These are phyloP conservation scores for Cardamine occulta DNA, from an alignment of 345 rosid genomes.

Conservation along the genomic window DNA sequence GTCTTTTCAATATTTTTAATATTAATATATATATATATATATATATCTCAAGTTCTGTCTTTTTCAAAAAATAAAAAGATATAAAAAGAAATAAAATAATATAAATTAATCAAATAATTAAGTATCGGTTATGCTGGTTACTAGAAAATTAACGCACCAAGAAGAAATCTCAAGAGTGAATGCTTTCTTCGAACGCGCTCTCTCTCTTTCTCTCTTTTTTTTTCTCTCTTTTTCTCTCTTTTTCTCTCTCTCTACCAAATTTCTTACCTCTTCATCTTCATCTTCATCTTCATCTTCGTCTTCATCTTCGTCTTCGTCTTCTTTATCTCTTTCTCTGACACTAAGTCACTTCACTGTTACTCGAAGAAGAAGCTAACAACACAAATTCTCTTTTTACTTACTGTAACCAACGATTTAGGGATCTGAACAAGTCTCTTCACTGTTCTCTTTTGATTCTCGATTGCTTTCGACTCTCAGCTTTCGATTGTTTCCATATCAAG, in stretches of 20 bases:
- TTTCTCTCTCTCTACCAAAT: constrained; percentile 35
- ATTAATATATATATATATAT: too few species aligned
- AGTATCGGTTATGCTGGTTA: constrained; percentile 28
- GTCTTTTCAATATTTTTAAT: constrained; percentile 12
- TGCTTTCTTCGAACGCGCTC: constrained; percentile 52
- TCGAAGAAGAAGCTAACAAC: constrained; percentile 33
- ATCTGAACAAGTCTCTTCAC: constrained; percentile 37
- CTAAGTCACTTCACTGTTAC: constrained; percentile 39
- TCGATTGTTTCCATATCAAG: constrained; percentile 35
- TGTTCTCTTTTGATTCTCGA: constrained; percentile 36
- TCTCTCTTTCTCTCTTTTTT: not conserved
- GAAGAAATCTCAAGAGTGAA: constrained; percentile 44
- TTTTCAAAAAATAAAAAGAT: not conserved
- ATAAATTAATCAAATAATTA: constrained; percentile 18
- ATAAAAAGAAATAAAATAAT: not conserved
- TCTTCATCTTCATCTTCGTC: constrained; percentile 38
- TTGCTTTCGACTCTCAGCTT: constrained; percentile 30
- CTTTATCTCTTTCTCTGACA: constrained; percentile 49
- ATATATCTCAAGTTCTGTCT: constrained; percentile 13
- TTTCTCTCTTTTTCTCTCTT: not conserved
- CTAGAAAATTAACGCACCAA: constrained; percentile 40
- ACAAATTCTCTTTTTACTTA: constrained; percentile 1
- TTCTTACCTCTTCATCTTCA: constrained; percentile 31
- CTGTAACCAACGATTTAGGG: constrained; percentile 50
- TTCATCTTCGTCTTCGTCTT: constrained; percentile 23